Evolutionary conservation across 2,329 filamentous ascomycete species (phyloP), one percentile per base, ranked within the genome.

Genomic region (Ceratocystiopsis sp.): DNA sequence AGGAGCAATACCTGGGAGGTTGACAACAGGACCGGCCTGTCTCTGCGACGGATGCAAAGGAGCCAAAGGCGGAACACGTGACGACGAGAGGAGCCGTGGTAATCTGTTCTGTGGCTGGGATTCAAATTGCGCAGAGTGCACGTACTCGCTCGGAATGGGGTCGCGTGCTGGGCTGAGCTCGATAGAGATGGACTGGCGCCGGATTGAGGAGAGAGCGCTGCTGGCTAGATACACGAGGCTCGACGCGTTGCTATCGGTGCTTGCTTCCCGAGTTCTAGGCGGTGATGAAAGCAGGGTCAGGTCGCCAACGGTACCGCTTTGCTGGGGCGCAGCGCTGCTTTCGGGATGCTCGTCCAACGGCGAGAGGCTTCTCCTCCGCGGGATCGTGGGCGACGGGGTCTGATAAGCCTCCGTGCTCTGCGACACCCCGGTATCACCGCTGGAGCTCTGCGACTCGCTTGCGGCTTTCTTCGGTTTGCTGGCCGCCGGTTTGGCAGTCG

Each of bases 61-160:
- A 8, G 25, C 25, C 10, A 8, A 2, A 11, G 25, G 10, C 2
- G 25, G 9, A 29, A 8, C 25, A 8, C 25, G 6, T 11, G 9
- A 2, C 6, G 25, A 29, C 25, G 9, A 29, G 2, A 8, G 5
- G 25, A 9, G 25, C 25, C 10, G 25, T 8, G 25, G 10, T 11
- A 8, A 8, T 11, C 25, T 29, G 25, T 9, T 32, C 35, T 45
- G 37, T 17, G 41, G 39, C 16, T 39, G 42, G 11, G 37, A 19
- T 10, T n/a, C 10, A 3, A 40, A 15, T 40, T 46, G 45, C 9
- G 45, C 41, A 18, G 35, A 21, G 35, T 38, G 43, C 6, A 34
- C 5, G 44, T 46, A 48, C 4, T 48, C 40, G 40, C 34, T 14
- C 9, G 49, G 46, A 36, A 49, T 42, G 35, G 49, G 46, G 12